Evolutionary conservation across 805 yeast genomes (phyloP), one percentile per base, ranked within the genome.

Genomic region (Kuraishia cidri): DNA sequence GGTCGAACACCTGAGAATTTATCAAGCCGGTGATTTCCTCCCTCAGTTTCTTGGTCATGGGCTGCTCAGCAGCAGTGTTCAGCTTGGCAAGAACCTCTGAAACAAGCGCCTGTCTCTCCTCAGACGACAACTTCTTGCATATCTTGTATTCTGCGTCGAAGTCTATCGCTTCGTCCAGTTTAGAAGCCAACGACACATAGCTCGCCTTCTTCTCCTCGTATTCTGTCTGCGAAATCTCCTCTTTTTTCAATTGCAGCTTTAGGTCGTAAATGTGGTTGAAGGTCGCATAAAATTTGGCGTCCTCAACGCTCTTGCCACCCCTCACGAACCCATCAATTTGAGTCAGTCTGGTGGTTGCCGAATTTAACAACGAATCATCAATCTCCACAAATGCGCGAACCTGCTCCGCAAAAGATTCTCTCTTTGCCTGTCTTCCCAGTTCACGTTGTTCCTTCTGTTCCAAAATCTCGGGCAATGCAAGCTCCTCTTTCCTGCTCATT

Each of bases 401-500:
- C 16, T 54, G 50, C 16, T 50, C 39, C 6, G 43, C 29, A 37
- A 67, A 68, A 3, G 44, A 35, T 0, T 50, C 40, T 11, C 46
- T 38, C 29, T 55, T 49, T 9, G 43, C 38, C 5, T 35, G 44
- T 38, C 77, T 65, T 25, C 55, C 52, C 4, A 36, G 45, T 30
- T 61, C 61, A 47, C 81, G 69, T 27, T 52, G 50, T 21, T 58
- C 47, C 20, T 61, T 48, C 4, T 48, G 55, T 30, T 62, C 50
- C 29, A 66, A 45, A 27, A 81, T 58, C n/a, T 57, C 64, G 10
- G 77, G 77, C 43, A 69, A 70, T 6, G 66, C 70, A 27, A 75
- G 57, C 33, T 60, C 64, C 47, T 81, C 85, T 50, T 83, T 81
- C 56, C 94, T 72, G 3, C 77, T 66, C 66, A 79, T 62, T 42